These are phyloP conservation scores for Gentiana dahurica DNA, from an alignment of 257 asterid genomes.

Conservation along the genomic window DNA sequence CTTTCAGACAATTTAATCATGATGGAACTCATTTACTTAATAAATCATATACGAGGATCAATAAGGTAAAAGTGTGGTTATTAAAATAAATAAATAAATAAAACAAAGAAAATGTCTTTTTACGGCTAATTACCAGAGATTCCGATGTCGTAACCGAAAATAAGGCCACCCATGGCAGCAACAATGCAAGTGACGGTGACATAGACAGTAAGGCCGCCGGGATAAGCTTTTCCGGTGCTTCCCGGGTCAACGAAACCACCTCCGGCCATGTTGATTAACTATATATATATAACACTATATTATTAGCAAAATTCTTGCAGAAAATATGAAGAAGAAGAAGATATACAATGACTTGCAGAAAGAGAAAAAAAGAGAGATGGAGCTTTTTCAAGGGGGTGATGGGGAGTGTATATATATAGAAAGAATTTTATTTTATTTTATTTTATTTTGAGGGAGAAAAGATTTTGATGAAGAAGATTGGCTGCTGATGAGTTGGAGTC, in stretches of 20 bases:
- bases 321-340: neutral
- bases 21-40: neutral
- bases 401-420: slow-evolving; percentile 36
- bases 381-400: neutral
- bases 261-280: slow-evolving; percentile 50
- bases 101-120: neutral
- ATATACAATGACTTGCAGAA: neutral
- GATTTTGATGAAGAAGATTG: no score
- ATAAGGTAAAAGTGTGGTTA: neutral
- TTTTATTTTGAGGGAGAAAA: no score
- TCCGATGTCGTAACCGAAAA: slow-evolving; percentile 84
- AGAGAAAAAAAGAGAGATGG: neutral
- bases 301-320: neutral
- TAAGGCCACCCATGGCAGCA: slow-evolving; percentile 96
- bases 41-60: no score
- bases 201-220: slow-evolving; percentile 60
- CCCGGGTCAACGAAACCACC: slow-evolving; percentile 58
- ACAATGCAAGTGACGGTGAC: slow-evolving; percentile 59
- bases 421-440: neutral
- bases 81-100: no score
- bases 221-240: slow-evolving; percentile 43
- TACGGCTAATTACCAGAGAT: slow-evolving; percentile 45
- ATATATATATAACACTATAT: neutral
- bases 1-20: neutral
- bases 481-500: no score